Conservation (phyloP, 2,329 filamentous ascomycete genomes). For the Cadophora sp. region DNA sequence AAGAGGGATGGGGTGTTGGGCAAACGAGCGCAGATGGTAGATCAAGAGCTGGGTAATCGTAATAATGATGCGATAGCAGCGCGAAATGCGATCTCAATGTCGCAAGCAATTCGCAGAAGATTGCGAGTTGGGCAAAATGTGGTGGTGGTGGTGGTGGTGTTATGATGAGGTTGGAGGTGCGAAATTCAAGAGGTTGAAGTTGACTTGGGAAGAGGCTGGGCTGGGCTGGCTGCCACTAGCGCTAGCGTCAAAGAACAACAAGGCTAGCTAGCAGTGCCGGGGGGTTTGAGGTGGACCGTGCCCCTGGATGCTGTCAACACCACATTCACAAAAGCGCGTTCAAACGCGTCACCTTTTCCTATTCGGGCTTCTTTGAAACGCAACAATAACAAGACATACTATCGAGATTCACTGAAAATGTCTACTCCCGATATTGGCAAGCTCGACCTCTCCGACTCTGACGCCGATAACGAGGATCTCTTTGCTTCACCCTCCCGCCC, state of each 20-base stretch:
- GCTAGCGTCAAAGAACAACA: constrained; percentile 1
- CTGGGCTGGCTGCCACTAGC: constrained; percentile 21
- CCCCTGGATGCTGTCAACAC: constrained; percentile 7
- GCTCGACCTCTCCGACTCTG: constrained; percentile 59
- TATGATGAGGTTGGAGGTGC: background rate
- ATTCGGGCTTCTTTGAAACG: constrained; percentile 15
- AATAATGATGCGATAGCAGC: constrained; percentile 15
- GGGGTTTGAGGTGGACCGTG: background rate
- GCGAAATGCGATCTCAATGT: constrained; percentile 15
- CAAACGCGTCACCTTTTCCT: constrained; percentile 34
- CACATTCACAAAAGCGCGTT: constrained; percentile 22
- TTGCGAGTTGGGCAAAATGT: constrained; percentile 9
- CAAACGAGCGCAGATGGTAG: constrained; percentile 7
- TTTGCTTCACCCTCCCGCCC: constrained; percentile 62
- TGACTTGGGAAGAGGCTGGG: constrained; percentile 9
- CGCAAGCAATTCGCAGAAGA: background rate
- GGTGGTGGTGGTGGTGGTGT: background rate
- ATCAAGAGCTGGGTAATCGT: constrained; percentile 8
- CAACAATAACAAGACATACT: constrained; percentile 4
- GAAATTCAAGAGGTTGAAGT: constrained; percentile 32
- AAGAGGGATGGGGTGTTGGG: constrained; percentile 10
- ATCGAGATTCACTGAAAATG: constrained; percentile 31
- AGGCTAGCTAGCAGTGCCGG: background rate
- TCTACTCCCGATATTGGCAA: constrained; percentile 57
- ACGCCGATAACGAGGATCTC: constrained; percentile 61